Percentiles rank a stretch among this genome's conserved stretches.
Evolutionary conservation across 2,329 filamentous ascomycete genomes (phyloP).

Genomic region (Botrytis galanthina): DNA sequence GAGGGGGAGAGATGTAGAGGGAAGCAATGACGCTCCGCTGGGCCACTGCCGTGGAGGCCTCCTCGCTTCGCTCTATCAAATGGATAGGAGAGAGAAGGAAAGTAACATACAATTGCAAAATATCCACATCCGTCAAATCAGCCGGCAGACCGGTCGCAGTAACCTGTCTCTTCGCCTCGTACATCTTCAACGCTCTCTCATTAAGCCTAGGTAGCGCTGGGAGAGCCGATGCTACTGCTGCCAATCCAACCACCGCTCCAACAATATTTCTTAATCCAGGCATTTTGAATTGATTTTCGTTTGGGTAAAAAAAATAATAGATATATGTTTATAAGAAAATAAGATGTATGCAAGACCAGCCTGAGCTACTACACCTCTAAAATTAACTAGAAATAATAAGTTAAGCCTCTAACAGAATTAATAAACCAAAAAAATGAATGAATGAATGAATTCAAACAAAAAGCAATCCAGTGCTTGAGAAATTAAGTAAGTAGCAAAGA

Average conservation of each 20-base stretch:
- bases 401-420: slow-evolving; percentile 20
- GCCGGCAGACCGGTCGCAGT: slow-evolving; percentile 38
- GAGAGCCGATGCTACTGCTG: slow-evolving; percentile 31
- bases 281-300: slow-evolving; percentile 28
- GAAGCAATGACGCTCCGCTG: background rate
- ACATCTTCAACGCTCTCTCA: slow-evolving; percentile 30
- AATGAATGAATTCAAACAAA: slow-evolving; percentile 25
- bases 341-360: slow-evolving; percentile 36
- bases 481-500: slow-evolving; percentile 14
- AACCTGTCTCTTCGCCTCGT: slow-evolving; percentile 34
- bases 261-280: slow-evolving; percentile 36
- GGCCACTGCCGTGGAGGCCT: background rate
- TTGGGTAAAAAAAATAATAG: background rate
- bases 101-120: slow-evolving; percentile 51
- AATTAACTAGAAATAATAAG: slow-evolving; percentile 11
- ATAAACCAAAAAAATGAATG: slow-evolving; percentile 21
- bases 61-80: background rate
- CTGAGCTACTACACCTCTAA: slow-evolving; percentile 32
- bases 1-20: accelerated
- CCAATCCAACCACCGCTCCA: slow-evolving; percentile 33
- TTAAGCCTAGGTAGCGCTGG: slow-evolving; percentile 35
- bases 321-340: background rate
- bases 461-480: slow-evolving; percentile 40
- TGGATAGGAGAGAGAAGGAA: too few relatives aligned
- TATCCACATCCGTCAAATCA: slow-evolving; percentile 49